phyloP scores from a whole-genome alignment of 768 basidiomycete genomes.

The Termitomyces sp. region DNA sequence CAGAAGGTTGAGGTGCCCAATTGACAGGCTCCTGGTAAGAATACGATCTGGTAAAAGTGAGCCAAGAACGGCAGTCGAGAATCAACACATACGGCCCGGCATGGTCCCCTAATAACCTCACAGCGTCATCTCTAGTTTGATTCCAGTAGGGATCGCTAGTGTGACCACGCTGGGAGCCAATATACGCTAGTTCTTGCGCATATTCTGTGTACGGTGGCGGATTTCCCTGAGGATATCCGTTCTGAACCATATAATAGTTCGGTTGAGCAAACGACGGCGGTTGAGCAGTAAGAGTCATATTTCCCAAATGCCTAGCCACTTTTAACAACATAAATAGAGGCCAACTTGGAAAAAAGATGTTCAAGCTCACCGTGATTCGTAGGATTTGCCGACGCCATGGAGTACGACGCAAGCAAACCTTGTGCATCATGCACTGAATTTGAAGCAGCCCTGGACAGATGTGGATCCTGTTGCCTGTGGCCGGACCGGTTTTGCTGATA shows the following conservation, averaged over 20 bases:
- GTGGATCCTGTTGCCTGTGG: background rate
- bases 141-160: conserved; percentile 63
- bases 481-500: background rate
- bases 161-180: conserved; percentile 47
- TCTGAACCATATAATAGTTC: conserved; percentile 41
- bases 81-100: conserved; percentile 42
- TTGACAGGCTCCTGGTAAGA: conserved; percentile 40
- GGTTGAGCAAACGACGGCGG: conserved; percentile 67
- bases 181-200: conserved; percentile 56
- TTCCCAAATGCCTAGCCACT: conserved; percentile 69
- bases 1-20: conserved; percentile 40
- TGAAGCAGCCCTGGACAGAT: background rate
- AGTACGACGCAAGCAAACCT: conserved; percentile 1
- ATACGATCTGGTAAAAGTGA: conserved; percentile 33
- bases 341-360: background rate
- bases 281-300: conserved; percentile 55
- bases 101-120: conserved; percentile 57
- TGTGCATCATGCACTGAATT: background rate
- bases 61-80: conserved; percentile 12
- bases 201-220: conserved; percentile 68
- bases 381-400: conserved; percentile 76
- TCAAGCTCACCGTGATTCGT: conserved; percentile 61
- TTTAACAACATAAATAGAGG: conserved; percentile 9
- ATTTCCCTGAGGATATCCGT: conserved; percentile 35
- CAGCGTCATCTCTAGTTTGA: conserved; percentile 56